Evolutionary conservation across 2,329 filamentous ascomycete species (phyloP), one percentile per base, ranked within the genome.

Genomic region (Coleophoma cylindrospora): DNA sequence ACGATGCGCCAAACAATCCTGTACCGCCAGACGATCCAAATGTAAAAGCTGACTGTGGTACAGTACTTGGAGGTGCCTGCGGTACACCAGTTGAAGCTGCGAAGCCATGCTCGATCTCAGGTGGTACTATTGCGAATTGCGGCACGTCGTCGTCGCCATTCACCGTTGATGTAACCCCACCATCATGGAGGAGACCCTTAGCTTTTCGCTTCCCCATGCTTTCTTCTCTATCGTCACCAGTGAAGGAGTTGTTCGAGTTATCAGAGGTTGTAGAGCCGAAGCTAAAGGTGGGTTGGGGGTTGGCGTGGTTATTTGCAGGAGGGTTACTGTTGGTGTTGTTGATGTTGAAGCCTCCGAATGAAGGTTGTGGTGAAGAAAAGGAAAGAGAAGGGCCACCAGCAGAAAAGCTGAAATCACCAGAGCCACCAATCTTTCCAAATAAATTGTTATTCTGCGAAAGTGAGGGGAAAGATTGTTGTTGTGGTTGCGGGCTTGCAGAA

Each of bases 351-450:
- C 32, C 44, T n/a, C 44, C 44, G 8, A 38, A 38, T 34, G 34
- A 34, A 27, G 27, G 27, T 27, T 27, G 27, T 48, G 34, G 34
- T 14, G 45, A 22, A 3, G 36, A 44, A 45, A 54, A 54, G 40
- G 40, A 45, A 14, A 51, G 19, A 15, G 47, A 50, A n/a, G 43
- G 38, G 21, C 41, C 48, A 47, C 48, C 34, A 15, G 52, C 46
- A n/a, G 52, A 47, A 34, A 54, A 54, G 34, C 51, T 52, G 52
- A 54, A 54, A 15, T 40, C 43, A 32, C 34, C 37, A 33, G 50
- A 46, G 19, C 48, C 52, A 33, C 33, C 34, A 7, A 43, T 43
- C 43, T 34, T 19, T 33, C 52, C 52, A 17, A 49, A 49, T 43
- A 54, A 52, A 17, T 52, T 37, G 17, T 49, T 45, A 3, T 27